A percentile compares a stretch with the other conserved stretches of the same genome.
Conservation (phyloP, 1,284 basidiomycete genomes). For the Leccinum solheimii region DNA sequence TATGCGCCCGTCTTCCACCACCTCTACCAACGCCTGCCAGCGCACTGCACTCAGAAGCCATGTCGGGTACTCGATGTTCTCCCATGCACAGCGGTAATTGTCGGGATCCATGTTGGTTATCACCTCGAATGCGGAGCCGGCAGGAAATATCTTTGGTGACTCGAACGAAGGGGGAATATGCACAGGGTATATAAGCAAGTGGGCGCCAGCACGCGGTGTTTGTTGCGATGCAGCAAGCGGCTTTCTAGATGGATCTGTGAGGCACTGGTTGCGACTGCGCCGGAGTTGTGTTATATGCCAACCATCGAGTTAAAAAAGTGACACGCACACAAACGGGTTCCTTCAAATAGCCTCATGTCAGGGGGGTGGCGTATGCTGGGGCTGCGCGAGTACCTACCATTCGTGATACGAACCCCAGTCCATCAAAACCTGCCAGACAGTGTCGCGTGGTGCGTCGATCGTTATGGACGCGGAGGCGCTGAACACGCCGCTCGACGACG, state of each 20-base stretch:
- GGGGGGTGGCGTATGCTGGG: not conserved
- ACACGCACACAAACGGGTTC: constrained; percentile 66
- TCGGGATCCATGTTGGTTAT: constrained; percentile 53
- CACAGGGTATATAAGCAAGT: constrained; percentile 49
- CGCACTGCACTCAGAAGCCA: constrained; percentile 57
- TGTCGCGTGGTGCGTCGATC: constrained; percentile 37
- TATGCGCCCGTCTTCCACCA: constrained; percentile 39
- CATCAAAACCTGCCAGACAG: constrained; percentile 37
- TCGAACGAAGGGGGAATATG: constrained; percentile 60
- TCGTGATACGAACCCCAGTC: constrained; percentile 37
- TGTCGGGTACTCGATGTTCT: constrained; percentile 38
- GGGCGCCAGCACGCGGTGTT: constrained; percentile 46
- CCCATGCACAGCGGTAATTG: constrained; percentile 60
- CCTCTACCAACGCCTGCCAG: constrained; percentile 62
- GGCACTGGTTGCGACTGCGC: constrained; percentile 53
- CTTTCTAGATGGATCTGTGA: constrained; percentile 45
- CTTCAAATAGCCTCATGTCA: constrained; percentile 34
- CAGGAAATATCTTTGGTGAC: constrained; percentile 35
- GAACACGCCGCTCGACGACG: constrained; percentile 28
- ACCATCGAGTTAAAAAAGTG: not conserved
- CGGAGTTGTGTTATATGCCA: not conserved
- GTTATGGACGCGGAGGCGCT: constrained; percentile 23
- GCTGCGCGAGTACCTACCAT: constrained; percentile 25
- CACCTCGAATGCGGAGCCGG: constrained; percentile 39
- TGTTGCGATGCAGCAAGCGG: constrained; percentile 42